Base-by-base conservation (phyloP, 2,329 filamentous ascomycete genomes). In the Fusarium papillatum region DNA sequence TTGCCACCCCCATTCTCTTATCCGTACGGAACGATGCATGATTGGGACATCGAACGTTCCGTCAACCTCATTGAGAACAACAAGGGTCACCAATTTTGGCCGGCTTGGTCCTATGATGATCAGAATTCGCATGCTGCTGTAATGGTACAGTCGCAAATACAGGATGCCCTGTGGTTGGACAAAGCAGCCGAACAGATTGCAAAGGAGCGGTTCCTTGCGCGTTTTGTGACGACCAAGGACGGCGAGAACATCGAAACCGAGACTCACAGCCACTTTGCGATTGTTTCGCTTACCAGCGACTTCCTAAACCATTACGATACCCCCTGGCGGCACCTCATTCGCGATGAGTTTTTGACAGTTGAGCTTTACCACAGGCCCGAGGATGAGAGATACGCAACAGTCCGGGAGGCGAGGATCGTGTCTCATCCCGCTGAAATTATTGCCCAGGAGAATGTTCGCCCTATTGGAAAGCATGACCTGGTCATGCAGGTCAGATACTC, bases 401-500 rank as follows among this genome's bases (percentile, higher is more conserved):
- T n/a, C n/a, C n/a, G n/a, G n/a, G n/a, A n/a, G n/a, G n/a, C n/a
- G n/a, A n/a, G n/a, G n/a, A n/a, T n/a, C n/a, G n/a, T n/a, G n/a
- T n/a, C n/a, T n/a, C n/a, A n/a, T n/a, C n/a, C n/a, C n/a, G n/a
- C n/a, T n/a, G n/a, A n/a, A n/a, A n/a, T n/a, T n/a, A n/a, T n/a
- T n/a, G n/a, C n/a, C n/a, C n/a, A n/a, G n/a, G n/a, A n/a, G 39
- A 36, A 36, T 36, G 7, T 41, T 2, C 19, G 9, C 39, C 9
- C 39, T 1, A 9, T 9, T n/a, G 10, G 17, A 4, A 41, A 41
- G 17, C 0, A 41, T 3, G 39, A 41, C 0, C 3, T 41, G 2
- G 5, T 41, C 0, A 0, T 41, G 6, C 19, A 41, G 39, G 2
- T 41, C 1, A 9, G 39, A 36, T 7, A 16, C 39, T 0, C 9